A percentile compares a stretch with the other conserved stretches of the same genome.
phyloP scores from a whole-genome alignment of 2,329 filamentous ascomycete species.

The Pyrenochaeta sp. region DNA sequence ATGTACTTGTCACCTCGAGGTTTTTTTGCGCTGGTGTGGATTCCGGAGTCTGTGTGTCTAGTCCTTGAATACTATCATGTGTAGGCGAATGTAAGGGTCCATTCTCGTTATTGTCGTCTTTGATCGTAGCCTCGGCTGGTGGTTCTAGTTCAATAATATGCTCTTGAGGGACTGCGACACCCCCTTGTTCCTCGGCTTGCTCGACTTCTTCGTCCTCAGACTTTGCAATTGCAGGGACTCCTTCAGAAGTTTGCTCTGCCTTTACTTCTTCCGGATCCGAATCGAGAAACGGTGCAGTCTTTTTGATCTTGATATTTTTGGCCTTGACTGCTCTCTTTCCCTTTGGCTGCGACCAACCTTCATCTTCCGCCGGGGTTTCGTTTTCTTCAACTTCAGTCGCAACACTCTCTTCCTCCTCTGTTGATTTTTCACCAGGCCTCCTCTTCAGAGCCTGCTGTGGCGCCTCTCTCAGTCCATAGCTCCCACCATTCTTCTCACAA shows the following conservation, averaged over 20 bases:
- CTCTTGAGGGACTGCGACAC: constrained; percentile 10
- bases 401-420: constrained; percentile 12
- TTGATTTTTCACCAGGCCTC: constrained; percentile 25
- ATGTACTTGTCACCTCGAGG: too few species aligned
- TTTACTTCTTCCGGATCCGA: constrained; percentile 3
- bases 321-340: constrained; percentile 18
- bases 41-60: neutral
- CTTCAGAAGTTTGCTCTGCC: too few species aligned
- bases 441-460: constrained; percentile 83
- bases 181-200: constrained; percentile 11
- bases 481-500: constrained; percentile 85
- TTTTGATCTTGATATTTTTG: constrained; percentile 12
- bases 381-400: constrained; percentile 17
- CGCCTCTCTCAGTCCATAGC: constrained; percentile 80
- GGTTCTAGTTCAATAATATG: constrained; percentile 2
- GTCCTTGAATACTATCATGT: neutral
- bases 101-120: constrained; percentile 4
- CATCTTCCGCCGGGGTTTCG: constrained; percentile 26
- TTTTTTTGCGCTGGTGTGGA: constrained; percentile 4
- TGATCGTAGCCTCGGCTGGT: constrained; percentile 1
- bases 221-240: too few species aligned
- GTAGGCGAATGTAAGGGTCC: too few species aligned
- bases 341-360: constrained; percentile 18
- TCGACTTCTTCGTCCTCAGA: too few species aligned
- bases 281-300: too few species aligned